phyloP scores from a whole-genome alignment of 2,329 filamentous ascomycete genomes.

The Cytospora mali region DNA sequence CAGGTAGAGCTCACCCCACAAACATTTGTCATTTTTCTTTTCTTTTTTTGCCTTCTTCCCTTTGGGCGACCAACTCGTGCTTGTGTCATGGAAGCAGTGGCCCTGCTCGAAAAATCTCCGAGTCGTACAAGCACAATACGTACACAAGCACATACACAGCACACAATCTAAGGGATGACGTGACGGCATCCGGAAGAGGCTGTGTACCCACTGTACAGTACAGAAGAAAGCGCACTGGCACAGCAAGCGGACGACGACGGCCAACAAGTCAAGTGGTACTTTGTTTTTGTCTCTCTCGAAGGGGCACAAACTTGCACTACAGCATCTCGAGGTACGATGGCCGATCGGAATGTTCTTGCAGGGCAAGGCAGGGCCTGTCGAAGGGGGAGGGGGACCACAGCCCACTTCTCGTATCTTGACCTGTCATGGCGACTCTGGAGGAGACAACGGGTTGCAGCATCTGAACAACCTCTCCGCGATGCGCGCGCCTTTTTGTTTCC shows the following conservation, averaged over 20 bases:
- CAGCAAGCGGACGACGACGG: slow-evolving; percentile 9
- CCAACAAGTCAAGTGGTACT: slow-evolving; percentile 20
- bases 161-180: slow-evolving; percentile 23
- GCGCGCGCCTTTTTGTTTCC: slow-evolving; percentile 14
- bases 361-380: background rate
- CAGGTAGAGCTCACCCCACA: background rate
- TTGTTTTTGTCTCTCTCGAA: too few species aligned
- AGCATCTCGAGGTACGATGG: slow-evolving; percentile 10
- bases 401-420: slow-evolving; percentile 25
- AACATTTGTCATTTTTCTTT: background rate
- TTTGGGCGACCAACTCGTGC: slow-evolving; percentile 12
- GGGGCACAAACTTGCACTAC: slow-evolving; percentile 27
- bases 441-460: slow-evolving; percentile 19
- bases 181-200: slow-evolving; percentile 16
- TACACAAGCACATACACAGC: slow-evolving; percentile 16
- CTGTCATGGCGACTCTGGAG: slow-evolving; percentile 14
- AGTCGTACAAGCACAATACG: slow-evolving; percentile 19
- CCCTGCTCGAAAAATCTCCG: slow-evolving; percentile 25
- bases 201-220: slow-evolving; percentile 14
- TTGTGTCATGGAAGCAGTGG: slow-evolving; percentile 25
- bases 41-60: too few species aligned
- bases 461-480: slow-evolving; percentile 18
- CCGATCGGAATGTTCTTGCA: slow-evolving; percentile 17
- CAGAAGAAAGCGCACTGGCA: background rate
- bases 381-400: slow-evolving; percentile 1